Conservation (phyloP, 192 early-diverging fungal species). For the Phycomyces nitens region DNA sequence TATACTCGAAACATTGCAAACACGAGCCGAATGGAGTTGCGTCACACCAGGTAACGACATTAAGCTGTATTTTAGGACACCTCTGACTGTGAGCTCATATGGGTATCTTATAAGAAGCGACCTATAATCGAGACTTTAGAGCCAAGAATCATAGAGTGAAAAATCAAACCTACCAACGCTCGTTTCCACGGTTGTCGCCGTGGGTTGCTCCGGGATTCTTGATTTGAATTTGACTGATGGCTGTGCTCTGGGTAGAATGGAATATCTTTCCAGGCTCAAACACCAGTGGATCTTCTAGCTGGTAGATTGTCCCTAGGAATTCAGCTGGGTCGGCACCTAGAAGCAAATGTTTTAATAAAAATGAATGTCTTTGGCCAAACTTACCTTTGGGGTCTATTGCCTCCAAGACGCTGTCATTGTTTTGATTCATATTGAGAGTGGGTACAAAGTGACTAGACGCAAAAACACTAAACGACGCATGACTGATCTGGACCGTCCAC, state of each 20-base stretch:
- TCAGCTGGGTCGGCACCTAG: constrained; percentile 26
- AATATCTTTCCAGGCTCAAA: constrained; percentile 28
- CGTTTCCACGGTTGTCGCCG: constrained; percentile 32
- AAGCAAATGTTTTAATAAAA: background rate
- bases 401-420: background rate
- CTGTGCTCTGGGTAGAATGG: constrained; percentile 9
- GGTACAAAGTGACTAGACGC: constrained; percentile 46
- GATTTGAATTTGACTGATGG: constrained; percentile 32
- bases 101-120: constrained; percentile 32
- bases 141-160: no score
- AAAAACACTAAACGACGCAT: constrained; percentile 60
- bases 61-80: constrained; percentile 29
- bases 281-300: constrained; percentile 30
- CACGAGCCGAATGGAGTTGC: constrained; percentile 19
- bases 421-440: constrained; percentile 5
- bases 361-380: no score
- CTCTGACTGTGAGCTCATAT: constrained; percentile 34
- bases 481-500: constrained; percentile 52
- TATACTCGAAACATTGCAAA: constrained; percentile 25
- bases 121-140: constrained; percentile 3
- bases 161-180: constrained; percentile 39
- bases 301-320: constrained; percentile 34
- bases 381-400: background rate
- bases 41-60: constrained; percentile 14
- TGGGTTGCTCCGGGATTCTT: constrained; percentile 29